phyloP scores from a whole-genome alignment of 805 yeast species.

The Nakazawaea ishiwadae region DNA sequence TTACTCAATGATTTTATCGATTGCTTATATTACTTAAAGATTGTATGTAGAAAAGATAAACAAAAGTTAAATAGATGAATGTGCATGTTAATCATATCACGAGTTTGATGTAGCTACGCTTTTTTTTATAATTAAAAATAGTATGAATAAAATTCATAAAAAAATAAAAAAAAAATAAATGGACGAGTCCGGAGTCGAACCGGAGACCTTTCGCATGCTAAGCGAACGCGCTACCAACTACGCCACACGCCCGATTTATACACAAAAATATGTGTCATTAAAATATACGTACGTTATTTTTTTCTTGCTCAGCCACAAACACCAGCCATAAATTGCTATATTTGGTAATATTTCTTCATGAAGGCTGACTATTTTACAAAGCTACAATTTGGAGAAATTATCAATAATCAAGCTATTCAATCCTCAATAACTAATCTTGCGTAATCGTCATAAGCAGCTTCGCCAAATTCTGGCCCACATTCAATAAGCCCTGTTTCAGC shows the following conservation, averaged over 20 bases:
- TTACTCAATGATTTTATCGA: conserved; percentile 58
- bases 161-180: conserved; percentile 23
- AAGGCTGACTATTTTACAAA: too few species aligned
- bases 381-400: too few species aligned
- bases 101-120: background rate
- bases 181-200: conserved; percentile 80
- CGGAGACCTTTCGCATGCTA: conserved; percentile 76
- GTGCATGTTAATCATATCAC: too few species aligned
- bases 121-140: too few species aligned
- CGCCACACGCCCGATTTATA: conserved; percentile 87
- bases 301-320: too few species aligned
- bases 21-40: conserved; percentile 47
- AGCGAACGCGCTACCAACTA: conserved; percentile 81
- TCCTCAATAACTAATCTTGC: conserved; percentile 2
- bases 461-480: conserved; percentile 9
- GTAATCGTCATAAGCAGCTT: conserved; percentile 3
- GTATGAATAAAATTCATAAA: too few species aligned
- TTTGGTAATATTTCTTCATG: too few species aligned
- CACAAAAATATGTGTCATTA: too few species aligned
- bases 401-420: too few species aligned
- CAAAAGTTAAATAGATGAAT: too few species aligned
- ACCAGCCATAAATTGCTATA: too few species aligned
- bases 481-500: conserved; percentile 47
- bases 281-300: too few species aligned
- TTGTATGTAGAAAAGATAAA: conserved; percentile 41